Evolutionary conservation across 768 basidiomycete species (phyloP).

Genomic region (Rubroboletus pulcherrimus): DNA sequence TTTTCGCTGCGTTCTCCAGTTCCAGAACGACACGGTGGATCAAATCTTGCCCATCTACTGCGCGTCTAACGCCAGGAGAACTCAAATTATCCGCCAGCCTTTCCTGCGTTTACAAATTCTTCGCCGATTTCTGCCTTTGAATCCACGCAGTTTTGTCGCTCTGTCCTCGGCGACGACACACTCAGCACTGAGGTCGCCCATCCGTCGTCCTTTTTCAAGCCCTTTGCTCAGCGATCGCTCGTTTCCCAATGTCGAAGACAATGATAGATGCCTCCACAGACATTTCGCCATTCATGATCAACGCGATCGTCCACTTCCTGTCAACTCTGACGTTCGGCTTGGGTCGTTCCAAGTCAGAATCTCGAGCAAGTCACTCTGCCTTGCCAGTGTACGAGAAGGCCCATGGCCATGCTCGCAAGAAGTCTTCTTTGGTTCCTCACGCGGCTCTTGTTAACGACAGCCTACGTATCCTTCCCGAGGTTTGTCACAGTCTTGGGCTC

Average conservation of each 20-base stretch:
- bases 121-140: too few species aligned
- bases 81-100: too few species aligned
- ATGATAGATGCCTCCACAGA: slow-evolving; percentile 25
- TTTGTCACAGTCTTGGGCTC: slow-evolving; percentile 56
- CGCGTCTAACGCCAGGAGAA: too few species aligned
- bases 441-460: slow-evolving; percentile 11
- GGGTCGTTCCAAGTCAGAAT: slow-evolving; percentile 28
- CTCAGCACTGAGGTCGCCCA: too few species aligned
- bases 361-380: slow-evolving; percentile 14
- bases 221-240: slow-evolving; percentile 44
- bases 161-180: too few species aligned
- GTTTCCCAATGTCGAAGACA: slow-evolving; percentile 15
- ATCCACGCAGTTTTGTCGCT: too few species aligned
- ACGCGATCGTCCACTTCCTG: slow-evolving; percentile 20
- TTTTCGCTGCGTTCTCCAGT: too few species aligned
- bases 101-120: too few species aligned
- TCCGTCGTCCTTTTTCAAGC: slow-evolving; percentile 57
- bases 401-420: too few species aligned
- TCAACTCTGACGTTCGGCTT: slow-evolving; percentile 38
- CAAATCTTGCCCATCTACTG: too few species aligned
- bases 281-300: slow-evolving; percentile 25
- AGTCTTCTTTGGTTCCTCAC: too few species aligned
- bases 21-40: too few species aligned
- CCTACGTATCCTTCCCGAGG: slow-evolving; percentile 46
- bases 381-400: slow-evolving; percentile 37